These are phyloP conservation scores for Delonix regia DNA, from an alignment of 306 rosid species.

Conservation along the genomic window DNA sequence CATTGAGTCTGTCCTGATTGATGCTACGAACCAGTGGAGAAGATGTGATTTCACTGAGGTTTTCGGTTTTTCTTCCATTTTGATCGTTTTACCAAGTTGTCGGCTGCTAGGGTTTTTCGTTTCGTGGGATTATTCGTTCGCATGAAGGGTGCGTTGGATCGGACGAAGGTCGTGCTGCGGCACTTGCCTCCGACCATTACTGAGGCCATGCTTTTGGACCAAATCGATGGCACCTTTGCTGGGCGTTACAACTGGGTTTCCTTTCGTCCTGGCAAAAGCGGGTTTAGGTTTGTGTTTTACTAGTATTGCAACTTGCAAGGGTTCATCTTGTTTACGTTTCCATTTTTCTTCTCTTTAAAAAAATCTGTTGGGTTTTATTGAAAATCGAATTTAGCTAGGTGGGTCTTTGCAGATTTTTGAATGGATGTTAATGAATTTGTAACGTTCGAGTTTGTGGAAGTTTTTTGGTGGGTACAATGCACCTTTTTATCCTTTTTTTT, in stretches of 20 bases:
- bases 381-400: neutral
- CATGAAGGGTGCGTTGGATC: constrained; percentile 63
- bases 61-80: neutral
- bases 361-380: neutral
- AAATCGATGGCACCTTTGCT: constrained; percentile 53
- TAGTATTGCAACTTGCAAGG: neutral
- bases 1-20: constrained; percentile 27
- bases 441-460: neutral
- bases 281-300: constrained; percentile 30
- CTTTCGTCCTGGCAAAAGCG: constrained; percentile 59
- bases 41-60: constrained; percentile 51
- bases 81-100: constrained; percentile 4
- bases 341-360: neutral
- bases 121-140: neutral
- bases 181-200: constrained; percentile 78
- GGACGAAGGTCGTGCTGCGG: constrained; percentile 80
- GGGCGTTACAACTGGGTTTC: constrained; percentile 73
- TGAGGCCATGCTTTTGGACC: constrained; percentile 48
- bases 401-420: neutral
- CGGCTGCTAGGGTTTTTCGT: constrained; percentile 42
- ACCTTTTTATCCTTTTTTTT: neutral
- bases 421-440: neutral
- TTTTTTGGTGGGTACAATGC: neutral
- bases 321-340: neutral
- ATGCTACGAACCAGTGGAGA: constrained; percentile 24